Base-by-base conservation (phyloP, 2,329 filamentous ascomycete genomes). In the Penicillium vulpinum region DNA sequence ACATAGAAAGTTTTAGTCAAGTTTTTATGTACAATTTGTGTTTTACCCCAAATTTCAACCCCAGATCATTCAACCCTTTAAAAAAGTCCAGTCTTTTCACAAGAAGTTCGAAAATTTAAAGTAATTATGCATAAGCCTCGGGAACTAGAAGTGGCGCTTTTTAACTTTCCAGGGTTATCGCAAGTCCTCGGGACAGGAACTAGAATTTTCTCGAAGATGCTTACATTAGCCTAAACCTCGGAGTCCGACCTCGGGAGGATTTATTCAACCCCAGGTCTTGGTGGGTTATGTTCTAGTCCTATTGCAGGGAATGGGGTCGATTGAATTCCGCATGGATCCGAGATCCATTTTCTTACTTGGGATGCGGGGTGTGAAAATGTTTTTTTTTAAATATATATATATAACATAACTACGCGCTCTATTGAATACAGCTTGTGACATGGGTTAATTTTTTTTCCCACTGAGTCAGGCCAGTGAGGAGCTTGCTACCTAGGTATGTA, bases 191-290 rank as follows among this genome's bases (percentile, higher is more conserved):
- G n/a, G 16, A 7, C 21, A 6, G 13, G 9, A 15, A 35, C 52
- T 55, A 51, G 52, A 55, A 36, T 55, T 43, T 55, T 55, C 52
- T 51, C 29, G 52, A 55, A 53, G 9, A 24, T n/a, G 29, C 24
- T 38, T 16, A 10, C 33, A 33, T 46, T 28, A 46, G 11, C 15
- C 15, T 35, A 16, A 29, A 9, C 13, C 28, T 22, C n/a, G 9
- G 2, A 5, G 18, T 9, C 26, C 26, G 41, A 29, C 15, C 43
- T 31, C 43, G 43, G 31, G 31, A 31, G 1, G 29, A 44, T 18
- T 44, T 9, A 6, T 5, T 18, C 28, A 22, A 29, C 18, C 28
- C 29, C 44, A 29, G 28, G 29, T 46, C 18, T 46, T 33, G 28
- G 44, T 29, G 44, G 26, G 18, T 21, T 18, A 4, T 8, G 9